A percentile compares a stretch with the other conserved stretches of the same genome.
Evolutionary conservation across 2,329 filamentous ascomycete species (phyloP).

Genomic region (Thyridium curvatum): DNA sequence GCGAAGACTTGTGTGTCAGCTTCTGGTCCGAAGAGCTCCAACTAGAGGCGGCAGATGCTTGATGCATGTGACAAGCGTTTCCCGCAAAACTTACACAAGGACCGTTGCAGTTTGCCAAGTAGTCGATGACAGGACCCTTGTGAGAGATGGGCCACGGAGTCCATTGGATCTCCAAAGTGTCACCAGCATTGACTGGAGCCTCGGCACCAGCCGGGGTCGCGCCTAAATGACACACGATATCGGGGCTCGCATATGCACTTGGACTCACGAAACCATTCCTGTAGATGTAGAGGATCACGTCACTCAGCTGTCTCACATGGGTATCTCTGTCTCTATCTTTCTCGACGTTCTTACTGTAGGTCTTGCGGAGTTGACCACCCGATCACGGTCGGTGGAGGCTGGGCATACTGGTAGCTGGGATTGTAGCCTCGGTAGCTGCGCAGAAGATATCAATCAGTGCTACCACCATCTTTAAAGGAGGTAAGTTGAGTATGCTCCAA

Average conservation of each 20-base stretch:
- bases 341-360: constrained; percentile 14
- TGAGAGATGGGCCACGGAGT: constrained; percentile 19
- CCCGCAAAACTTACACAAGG: constrained; percentile 16
- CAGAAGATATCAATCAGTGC: constrained; percentile 2
- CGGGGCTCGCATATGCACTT: constrained; percentile 13
- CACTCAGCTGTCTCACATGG: not conserved
- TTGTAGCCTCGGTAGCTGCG: constrained; percentile 21
- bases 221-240: constrained; percentile 20
- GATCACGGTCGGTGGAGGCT: constrained; percentile 17
- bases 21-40: too few relatives aligned
- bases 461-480: not conserved
- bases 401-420: constrained; percentile 19
- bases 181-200: constrained; percentile 17
- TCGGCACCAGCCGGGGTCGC: constrained; percentile 17
- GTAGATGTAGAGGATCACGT: not conserved
- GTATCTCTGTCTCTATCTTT: too few relatives aligned
- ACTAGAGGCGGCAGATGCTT: too few relatives aligned
- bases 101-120: constrained; percentile 24
- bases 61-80: too few relatives aligned
- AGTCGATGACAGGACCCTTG: constrained; percentile 25
- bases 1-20: not conserved
- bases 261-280: constrained; percentile 19
- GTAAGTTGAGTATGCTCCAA: not conserved
- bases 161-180: constrained; percentile 18
- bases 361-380: constrained; percentile 22